Base-by-base conservation (phyloP, 768 basidiomycete species). In the Austroboletus festivus region DNA sequence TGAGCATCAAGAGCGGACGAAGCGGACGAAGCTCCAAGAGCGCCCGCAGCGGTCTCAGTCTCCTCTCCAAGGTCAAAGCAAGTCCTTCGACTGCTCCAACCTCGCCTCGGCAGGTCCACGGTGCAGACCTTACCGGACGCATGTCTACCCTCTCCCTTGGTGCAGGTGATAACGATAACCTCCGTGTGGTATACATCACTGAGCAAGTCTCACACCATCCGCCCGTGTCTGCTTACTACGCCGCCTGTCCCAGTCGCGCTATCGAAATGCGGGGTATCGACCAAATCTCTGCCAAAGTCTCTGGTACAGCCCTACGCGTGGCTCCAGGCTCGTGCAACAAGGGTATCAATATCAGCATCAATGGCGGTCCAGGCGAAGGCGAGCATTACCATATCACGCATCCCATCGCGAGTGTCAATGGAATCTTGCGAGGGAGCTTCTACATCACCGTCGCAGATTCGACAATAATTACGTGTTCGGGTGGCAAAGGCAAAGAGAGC, bases 121-220 rank as follows among this genome's bases (percentile, higher is more conserved):
- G 76, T 47, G 68, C 72, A 22, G 58, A 49, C 22, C 42, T 77
- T 46, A 72, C 75, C 34, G 83, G 79, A 5, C 74, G 74, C 49
- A 74, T 83, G 59, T 86, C 85, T 16, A 80, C 73, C 46, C 77
- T 86, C 38, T 82, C 74, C 58, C 74, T 89, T 28, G 70, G 61
- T 28, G 65, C 68, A 41, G 68, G 59, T 33, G 62, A 63, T 3
- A 53, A 70, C 33, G 66, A 66, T 5, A 65, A 69, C 42, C 66
- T 82, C 15, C 86, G 91, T 28, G 81, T 94, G 38, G 79, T 82
- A 6, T 95, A 81, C 66, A 69, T 94, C 40, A 95, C 93, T 13
- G 94, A 96, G 66, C 94, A 96, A 68, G 84, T 97, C 40, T 96
- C 90, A 2, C 96, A 99, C 69, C 96, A 99, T 60, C 96, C 96